Base-by-base conservation (phyloP, 164 flowering plant species). In the Nymphaea colorata region DNA sequence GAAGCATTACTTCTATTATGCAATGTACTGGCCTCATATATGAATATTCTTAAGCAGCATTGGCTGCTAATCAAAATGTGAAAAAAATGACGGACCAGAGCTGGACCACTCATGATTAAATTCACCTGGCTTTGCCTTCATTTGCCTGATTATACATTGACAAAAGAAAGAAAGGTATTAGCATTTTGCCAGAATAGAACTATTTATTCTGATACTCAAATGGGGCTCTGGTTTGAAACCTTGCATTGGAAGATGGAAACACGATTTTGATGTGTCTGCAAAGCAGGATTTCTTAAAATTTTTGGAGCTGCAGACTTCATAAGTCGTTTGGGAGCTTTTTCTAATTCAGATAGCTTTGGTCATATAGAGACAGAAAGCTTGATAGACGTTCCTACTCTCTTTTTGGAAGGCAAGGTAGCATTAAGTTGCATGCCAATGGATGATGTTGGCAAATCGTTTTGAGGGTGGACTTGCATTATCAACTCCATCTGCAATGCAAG, bases 71-170 rank as follows among this genome's bases (percentile, higher is more conserved):
- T 76, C 76, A 63, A 80, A 83, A 66, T 86, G 91, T 61, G 82
- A 75, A 78, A 89, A 89, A 78, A 82, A 86, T 42, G 90, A 82
- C 57, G 86, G 85, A 71, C 88, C 89, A 65, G 72, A 66, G 4
- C 78, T 73, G 70, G 73, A 65, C 59, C 85, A 82, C 42, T 85
- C 87, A 51, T 86, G 87, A 72, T 85, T 89, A 43, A 89, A 70
- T 71, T 89, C 95, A 2, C 90, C 90, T 1, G 85, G 90, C 67
- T 73, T 84, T 62, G 90, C 95, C 43, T 15, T 51, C 62, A 73
- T 89, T 79, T 87, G 95, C 95, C 95, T 87, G 69, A 55, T 71
- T 8, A 64, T 59, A 44, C 57, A 64, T 67, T 67, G 72, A 66
- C 10, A 64, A 6, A 51, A 70, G 44, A 45, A 71, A 45, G 44